Evolutionary conservation across 1,284 basidiomycete species (phyloP), one percentile per base, ranked within the genome.

Genomic region (Athelia psychrophila): DNA sequence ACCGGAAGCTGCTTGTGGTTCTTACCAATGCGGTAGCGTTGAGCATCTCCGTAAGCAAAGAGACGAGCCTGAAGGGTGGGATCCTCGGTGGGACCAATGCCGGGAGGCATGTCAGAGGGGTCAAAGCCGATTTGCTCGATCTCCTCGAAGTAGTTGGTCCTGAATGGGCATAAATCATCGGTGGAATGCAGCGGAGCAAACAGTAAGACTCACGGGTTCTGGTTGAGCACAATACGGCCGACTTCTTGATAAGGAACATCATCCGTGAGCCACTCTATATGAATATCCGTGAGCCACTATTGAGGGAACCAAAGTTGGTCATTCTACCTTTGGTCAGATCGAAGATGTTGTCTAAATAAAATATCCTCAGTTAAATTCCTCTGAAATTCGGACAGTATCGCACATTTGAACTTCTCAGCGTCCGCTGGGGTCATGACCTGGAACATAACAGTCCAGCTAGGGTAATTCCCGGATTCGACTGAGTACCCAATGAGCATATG

Each of bases 21-120:
- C 5, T 56, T 5, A 30, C 59, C 58, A 36, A 30, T 54, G 5
- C 59, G 59, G 38, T 62, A 56, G 23, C 60, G 56, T 15, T 64
- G 60, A 5, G 60, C 53, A 49, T 62, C 69, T 53, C 47, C 56
- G 2, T 75, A 76, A 10, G 71, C 66, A 59, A 75, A 76, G 15
- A 75, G 63, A 44, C 73, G 71, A 16, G 68, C 64, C 58, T 76
- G 73, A 32, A 75, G 67, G 15, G 69, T 67, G 0, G 72, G 74
- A 56, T 76, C 74, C 40, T 66, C 64, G 1, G 61, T 60, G 3
- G 73, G 63, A 55, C 71, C 75, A n/a, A 64, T 50, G 36, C 60
- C 53, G 46, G 54, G 49, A 6, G 62, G 55, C 56, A 59, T 16
- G 12, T 64, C 52, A 10, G 56, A 32, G 2, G 58, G 58, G 42